A percentile compares a stretch with the other conserved stretches of the same genome.
These are phyloP conservation scores for Leptoxyphium fumago DNA, from an alignment of 2,329 filamentous ascomycete species.

Conservation along the genomic window DNA sequence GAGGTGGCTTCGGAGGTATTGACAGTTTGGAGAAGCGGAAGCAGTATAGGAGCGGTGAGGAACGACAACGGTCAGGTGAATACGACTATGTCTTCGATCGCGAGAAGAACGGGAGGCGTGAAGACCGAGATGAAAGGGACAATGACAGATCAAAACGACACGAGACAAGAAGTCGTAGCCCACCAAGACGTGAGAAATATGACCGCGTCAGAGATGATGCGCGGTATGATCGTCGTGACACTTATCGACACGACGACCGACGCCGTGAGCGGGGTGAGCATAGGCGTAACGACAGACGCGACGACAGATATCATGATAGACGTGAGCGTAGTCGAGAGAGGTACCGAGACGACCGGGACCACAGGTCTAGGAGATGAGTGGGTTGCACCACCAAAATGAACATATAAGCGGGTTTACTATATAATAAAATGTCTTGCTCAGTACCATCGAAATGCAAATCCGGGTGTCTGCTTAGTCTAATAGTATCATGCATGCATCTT, in stretches of 20 bases:
- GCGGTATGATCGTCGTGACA: constrained; percentile 14
- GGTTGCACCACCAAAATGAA: constrained; percentile 11
- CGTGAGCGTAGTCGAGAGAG: constrained; percentile 5
- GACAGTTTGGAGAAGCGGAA: constrained; percentile 75
- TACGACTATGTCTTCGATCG: constrained; percentile 77
- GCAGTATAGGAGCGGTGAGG: constrained; percentile 55
- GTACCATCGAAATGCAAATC: too few species aligned
- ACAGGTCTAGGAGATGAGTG: constrained; percentile 8
- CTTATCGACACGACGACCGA: constrained; percentile 21
- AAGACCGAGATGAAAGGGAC: constrained; percentile 6
- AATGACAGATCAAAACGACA: constrained; percentile 1
- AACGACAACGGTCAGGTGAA: constrained; percentile 7
- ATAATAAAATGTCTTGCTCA: too few species aligned
- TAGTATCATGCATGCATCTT: too few species aligned
- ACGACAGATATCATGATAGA: constrained; percentile 20
- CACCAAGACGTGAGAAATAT: constrained; percentile 14
- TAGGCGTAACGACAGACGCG: constrained; percentile 14
- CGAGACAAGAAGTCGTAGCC: constrained; percentile 13
- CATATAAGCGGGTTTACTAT: too few species aligned
- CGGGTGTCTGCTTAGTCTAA: too few species aligned
- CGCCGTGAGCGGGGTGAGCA: constrained; percentile 16
- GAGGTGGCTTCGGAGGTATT: constrained; percentile 82
- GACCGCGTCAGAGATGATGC: constrained; percentile 6
- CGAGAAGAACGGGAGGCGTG: constrained; percentile 23
- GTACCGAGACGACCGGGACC: constrained; percentile 3